These are phyloP conservation scores for Xylaria flabelliformis DNA, from an alignment of 495 filamentous ascomycete species.

Conservation along the genomic window DNA sequence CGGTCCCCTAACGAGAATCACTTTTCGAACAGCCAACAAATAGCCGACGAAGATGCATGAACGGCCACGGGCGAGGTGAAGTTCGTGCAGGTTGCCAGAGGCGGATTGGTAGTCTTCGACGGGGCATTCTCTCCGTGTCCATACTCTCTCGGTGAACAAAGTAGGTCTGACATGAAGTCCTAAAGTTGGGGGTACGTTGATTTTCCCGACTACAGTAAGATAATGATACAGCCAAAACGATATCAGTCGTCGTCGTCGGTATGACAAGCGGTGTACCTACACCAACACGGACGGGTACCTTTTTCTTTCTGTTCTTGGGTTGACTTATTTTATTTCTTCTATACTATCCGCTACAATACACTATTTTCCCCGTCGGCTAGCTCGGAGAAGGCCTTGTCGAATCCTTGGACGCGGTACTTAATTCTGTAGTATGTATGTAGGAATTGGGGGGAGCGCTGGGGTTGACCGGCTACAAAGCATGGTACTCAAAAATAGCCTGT, in stretches of 20 bases:
- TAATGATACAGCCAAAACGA: not conserved
- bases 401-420: not conserved
- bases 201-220: not conserved
- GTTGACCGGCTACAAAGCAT: conserved; percentile 1
- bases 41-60: not conserved
- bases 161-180: not conserved
- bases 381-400: not conserved
- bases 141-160: not conserved
- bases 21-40: not conserved
- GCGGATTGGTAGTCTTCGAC: not conserved
- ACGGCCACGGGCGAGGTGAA: not conserved
- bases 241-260: not conserved
- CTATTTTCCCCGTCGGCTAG: not conserved
- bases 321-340: not conserved
- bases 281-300: not conserved
- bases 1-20: not conserved
- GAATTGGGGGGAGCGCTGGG: not conserved
- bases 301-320: not conserved
- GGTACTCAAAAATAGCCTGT: conserved; percentile 16
- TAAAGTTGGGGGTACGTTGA: not conserved
- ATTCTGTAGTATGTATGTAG: not conserved
- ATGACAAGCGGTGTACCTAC: not conserved
- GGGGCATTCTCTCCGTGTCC: not conserved
- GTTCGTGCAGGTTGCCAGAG: not conserved
- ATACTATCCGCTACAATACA: not conserved